Percentiles rank a stretch among this genome's conserved stretches.
These are phyloP conservation scores for Lolium perenne DNA, from an alignment of 176 grass and related monocot species.

Conservation along the genomic window DNA sequence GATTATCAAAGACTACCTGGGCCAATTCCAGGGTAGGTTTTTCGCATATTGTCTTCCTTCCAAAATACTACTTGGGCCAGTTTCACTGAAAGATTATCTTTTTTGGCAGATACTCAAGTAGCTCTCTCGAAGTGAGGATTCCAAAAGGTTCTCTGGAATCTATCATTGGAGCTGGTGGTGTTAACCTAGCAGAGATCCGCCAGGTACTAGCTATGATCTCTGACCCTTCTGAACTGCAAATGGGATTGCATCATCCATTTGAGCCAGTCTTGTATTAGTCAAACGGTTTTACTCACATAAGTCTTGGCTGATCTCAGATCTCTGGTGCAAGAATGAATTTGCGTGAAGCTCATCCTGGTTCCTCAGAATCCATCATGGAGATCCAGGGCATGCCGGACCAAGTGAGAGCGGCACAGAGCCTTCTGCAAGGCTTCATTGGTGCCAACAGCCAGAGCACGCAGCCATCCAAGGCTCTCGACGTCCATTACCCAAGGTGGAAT, in stretches of 20 bases:
- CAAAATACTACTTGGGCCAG: neutral
- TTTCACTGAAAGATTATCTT: constrained; percentile 27
- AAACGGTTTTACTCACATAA: constrained; percentile 36
- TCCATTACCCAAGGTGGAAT: constrained; percentile 52
- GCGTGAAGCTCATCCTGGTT: constrained; percentile 47
- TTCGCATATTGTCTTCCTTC: neutral
- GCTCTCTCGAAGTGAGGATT: constrained; percentile 63
- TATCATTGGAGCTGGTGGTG: constrained; percentile 62
- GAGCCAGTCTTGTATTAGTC: neutral
- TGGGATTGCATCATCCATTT: neutral
- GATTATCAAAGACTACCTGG: constrained; percentile 50
- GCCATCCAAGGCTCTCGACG: constrained; percentile 43
- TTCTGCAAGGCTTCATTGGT: constrained; percentile 64
- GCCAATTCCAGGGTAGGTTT: constrained; percentile 52
- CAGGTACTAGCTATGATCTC: constrained; percentile 57
- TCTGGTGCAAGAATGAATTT: constrained; percentile 73
- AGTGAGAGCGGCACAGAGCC: constrained; percentile 62
- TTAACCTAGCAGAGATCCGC: constrained; percentile 72
- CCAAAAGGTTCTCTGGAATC: constrained; percentile 64
- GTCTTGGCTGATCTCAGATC: constrained; percentile 43
- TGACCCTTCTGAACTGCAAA: constrained; percentile 4
- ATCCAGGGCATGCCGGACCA: constrained; percentile 76
- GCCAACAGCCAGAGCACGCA: constrained; percentile 42
- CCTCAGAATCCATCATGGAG: constrained; percentile 62
- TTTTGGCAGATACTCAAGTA: constrained; percentile 62